Evolutionary conservation across 441 rosid species (phyloP), one percentile per base, ranked within the genome.

Genomic region (Pelargonium citronellum): DNA sequence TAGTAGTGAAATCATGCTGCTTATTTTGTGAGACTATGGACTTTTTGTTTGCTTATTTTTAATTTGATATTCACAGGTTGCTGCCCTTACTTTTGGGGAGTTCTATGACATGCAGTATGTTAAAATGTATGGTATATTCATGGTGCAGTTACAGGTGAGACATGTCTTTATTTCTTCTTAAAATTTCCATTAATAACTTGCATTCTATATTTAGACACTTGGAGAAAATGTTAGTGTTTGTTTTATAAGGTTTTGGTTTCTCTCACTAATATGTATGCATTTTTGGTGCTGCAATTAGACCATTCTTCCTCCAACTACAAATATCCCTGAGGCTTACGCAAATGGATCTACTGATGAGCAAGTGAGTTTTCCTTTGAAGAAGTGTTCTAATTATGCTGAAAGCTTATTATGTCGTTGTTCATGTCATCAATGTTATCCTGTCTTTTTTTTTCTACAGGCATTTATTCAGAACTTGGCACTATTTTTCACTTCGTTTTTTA

Each of bases 391-490:
- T 22, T 37, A 72, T 61, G 58, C 17, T 44, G 7, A 7, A 69
- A 60, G 9, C 8, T 55, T 49, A 53, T 60, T 60, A 16, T 51
- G 30, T 17, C 51, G 60, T 67, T 55, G 47, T 19, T 53, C 19
- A 37, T 64, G 63, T 65, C 64, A 47, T 12, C 63, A 9, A 12
- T 20, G 43, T 61, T 16, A 43, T 7, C 7, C 12, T 13, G 5
- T 74, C 37, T 64, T 17, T 5, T 43, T 9, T 53, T 5, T 24
- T 58, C 68, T 71, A 68, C 85, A 96, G 99, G 99, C 99, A 70
- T 96, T 96, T 77, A 95, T 92, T 80, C 99, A 95, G 91, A 95
- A 95, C 75, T 79, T 95, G 88, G 96, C 93, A 22, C 76, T 95
- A 70, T 95, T 95, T 82, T 92, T 95, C 83, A 91, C 99, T 58